Conservation (phyloP, 1,284 basidiomycete genomes). For the Naganishia sp. region DNA sequence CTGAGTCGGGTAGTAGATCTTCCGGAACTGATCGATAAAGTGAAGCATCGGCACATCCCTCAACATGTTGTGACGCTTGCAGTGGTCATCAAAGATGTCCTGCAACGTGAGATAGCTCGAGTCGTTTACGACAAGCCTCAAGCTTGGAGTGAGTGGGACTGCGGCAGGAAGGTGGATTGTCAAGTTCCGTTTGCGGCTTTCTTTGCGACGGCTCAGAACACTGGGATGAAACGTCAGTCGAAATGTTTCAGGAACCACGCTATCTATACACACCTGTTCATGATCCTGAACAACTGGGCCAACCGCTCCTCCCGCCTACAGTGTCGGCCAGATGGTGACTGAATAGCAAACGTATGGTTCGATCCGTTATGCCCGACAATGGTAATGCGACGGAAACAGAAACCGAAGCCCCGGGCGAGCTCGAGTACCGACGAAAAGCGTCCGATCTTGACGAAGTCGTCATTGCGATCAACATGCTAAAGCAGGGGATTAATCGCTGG, state of each 20-base stretch:
- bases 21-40: constrained; percentile 77
- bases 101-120: constrained; percentile 86
- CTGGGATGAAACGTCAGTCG: constrained; percentile 54
- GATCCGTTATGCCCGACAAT: constrained; percentile 93
- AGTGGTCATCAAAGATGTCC: constrained; percentile 92
- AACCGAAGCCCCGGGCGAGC: constrained; percentile 77
- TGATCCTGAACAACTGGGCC: constrained; percentile 86
- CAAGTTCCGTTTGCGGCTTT: constrained; percentile 88
- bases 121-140: constrained; percentile 89
- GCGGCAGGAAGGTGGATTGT: constrained; percentile 88
- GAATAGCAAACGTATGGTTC: constrained; percentile 84
- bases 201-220: constrained; percentile 81
- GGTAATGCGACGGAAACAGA: constrained; percentile 86
- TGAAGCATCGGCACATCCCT: constrained; percentile 86
- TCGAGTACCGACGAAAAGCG: constrained; percentile 92
- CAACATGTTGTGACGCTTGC: constrained; percentile 71
- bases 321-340: constrained; percentile 82
- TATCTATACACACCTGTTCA: constrained; percentile 71
- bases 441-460: constrained; percentile 86
- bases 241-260: not conserved
- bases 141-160: constrained; percentile 77
- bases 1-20: constrained; percentile 57
- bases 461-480: constrained; percentile 90
- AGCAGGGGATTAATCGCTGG: not conserved
- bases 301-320: constrained; percentile 91